Base-by-base conservation (phyloP, 1,284 basidiomycete species). In the Cryptococcus sp. region DNA sequence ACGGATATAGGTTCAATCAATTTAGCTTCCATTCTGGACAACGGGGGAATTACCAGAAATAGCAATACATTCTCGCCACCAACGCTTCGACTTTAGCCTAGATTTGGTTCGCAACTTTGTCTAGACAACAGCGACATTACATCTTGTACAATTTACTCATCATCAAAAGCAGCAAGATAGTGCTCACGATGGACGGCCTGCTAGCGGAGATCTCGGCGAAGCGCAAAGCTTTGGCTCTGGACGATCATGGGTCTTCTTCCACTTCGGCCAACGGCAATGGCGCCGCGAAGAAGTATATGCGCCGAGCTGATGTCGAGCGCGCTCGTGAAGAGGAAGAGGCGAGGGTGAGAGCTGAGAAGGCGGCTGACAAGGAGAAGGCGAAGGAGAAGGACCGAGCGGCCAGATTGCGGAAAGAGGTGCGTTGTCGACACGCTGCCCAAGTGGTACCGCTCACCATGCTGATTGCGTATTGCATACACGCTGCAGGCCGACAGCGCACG, bases 181-280 rank as follows among this genome's bases (percentile, higher is more conserved):
- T 39, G 5, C 11, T 50, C 41, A 38, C 20, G 40, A 79, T 78
- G 77, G 72, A 78, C 60, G 70, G 67, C 27, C 71, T 78, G 16
- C 66, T 78, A 16, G 73, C 91, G 56, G 91, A 95, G 79, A 89
- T 98, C 63, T 88, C 87, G 22, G 79, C 84, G 57, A 96, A 97
- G 78, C 88, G 93, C 68, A 95, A 94, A 75, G 82, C 84, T 3
- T 69, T 84, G 19, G 60, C 58, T 38, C 19, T 61, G 20, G 40
- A 47, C 15, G 50, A 49, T 30, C 22, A 41, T 10, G 51, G 56
- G 1, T 19, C n/a, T 10, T 51, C 52, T 35, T 17, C 19, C 17
- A 30, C 19, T 7, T 23, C 48, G 5, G 76, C 85, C 7, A 76
- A 81, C n/a, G 78, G 78, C 22, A 58, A 75, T 5, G 68, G 67